phyloP scores from a whole-genome alignment of 2,329 filamentous ascomycete species.

The Nemania sp. region DNA sequence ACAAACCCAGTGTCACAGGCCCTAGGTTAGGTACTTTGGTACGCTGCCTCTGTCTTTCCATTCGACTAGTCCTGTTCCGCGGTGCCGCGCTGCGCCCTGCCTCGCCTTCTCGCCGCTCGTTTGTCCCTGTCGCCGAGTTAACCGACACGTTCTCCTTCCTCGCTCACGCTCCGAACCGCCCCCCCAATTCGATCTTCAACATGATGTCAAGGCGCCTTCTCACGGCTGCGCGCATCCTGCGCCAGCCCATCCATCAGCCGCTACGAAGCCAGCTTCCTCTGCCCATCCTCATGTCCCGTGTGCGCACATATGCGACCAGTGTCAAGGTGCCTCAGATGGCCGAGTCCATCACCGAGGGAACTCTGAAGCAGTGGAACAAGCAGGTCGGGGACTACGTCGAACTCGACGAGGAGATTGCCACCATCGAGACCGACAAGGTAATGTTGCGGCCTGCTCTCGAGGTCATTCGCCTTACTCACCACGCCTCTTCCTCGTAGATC shows the following conservation, averaged over 20 bases:
- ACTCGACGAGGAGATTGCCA: constrained; percentile 96
- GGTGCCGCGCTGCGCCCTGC: background rate
- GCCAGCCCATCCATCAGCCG: constrained; percentile 46
- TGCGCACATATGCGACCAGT: constrained; percentile 71
- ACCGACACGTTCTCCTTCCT: background rate
- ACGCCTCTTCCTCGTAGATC: constrained; percentile 61
- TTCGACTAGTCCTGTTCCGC: background rate
- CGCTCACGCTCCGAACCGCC: background rate
- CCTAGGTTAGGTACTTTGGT: background rate
- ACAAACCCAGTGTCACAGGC: background rate
- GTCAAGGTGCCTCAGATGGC: constrained; percentile 98
- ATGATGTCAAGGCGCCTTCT: constrained; percentile 44
- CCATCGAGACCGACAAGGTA: constrained; percentile 99
- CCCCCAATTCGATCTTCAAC: constrained; percentile 7
- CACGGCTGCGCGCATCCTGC: constrained; percentile 48
- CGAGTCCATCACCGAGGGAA: constrained; percentile 97
- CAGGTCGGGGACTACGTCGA: constrained; percentile 91
- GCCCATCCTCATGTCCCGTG: constrained; percentile 58
- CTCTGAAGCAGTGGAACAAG: constrained; percentile 93
- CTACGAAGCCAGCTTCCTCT: constrained; percentile 50
- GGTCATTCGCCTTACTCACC: constrained; percentile 12
- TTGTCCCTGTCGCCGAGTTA: constrained; percentile 5
- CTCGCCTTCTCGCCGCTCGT: constrained; percentile 1
- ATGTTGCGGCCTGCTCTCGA: constrained; percentile 8
- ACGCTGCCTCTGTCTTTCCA: background rate